These are phyloP conservation scores for Spathaspora sp. DNA, from an alignment of 805 yeast genomes.

Conservation along the genomic window DNA sequence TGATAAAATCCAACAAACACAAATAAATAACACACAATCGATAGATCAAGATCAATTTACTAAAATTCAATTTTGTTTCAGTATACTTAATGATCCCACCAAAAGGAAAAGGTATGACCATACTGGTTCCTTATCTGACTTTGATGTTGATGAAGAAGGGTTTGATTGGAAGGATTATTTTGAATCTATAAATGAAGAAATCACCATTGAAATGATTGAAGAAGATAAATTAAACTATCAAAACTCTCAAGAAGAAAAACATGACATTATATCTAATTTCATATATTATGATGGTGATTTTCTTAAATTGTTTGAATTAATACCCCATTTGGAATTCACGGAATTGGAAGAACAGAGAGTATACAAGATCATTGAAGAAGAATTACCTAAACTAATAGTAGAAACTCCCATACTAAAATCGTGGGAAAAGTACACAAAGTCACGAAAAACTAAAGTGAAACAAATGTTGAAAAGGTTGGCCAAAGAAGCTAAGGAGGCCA, in stretches of 20 bases:
- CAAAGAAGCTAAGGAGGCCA: slow-evolving; percentile 66
- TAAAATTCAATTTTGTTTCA: slow-evolving; percentile 69
- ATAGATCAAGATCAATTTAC: slow-evolving; percentile 46
- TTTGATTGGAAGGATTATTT: slow-evolving; percentile 62
- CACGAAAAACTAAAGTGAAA: slow-evolving; percentile 44
- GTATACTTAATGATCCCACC: slow-evolving; percentile 56
- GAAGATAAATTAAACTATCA: slow-evolving; percentile 67
- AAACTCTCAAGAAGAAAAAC: slow-evolving; percentile 52
- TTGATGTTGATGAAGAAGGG: slow-evolving; percentile 28
- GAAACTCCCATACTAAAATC: slow-evolving; percentile 29
- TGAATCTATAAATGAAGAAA: slow-evolving; percentile 42
- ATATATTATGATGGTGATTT: slow-evolving; percentile 64
- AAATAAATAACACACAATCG: slow-evolving; percentile 4
- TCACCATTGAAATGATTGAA: slow-evolving; percentile 63
- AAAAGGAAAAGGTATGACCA: slow-evolving; percentile 58
- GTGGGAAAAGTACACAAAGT: slow-evolving; percentile 50
- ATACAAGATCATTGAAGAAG: slow-evolving; percentile 43
- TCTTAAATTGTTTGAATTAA: slow-evolving; percentile 62
- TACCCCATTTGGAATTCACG: slow-evolving; percentile 70
- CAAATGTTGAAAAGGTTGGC: slow-evolving; percentile 49
- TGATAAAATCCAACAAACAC: slow-evolving; percentile 50
- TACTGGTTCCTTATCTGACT: slow-evolving; percentile 61
- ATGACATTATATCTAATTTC: slow-evolving; percentile 62
- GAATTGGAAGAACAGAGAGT: slow-evolving; percentile 61
- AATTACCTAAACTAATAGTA: slow-evolving; percentile 25